A percentile compares a stretch with the other conserved stretches of the same genome.
phyloP scores from a whole-genome alignment of 2,329 filamentous ascomycete species.

The Nigrospora osmanthi region DNA sequence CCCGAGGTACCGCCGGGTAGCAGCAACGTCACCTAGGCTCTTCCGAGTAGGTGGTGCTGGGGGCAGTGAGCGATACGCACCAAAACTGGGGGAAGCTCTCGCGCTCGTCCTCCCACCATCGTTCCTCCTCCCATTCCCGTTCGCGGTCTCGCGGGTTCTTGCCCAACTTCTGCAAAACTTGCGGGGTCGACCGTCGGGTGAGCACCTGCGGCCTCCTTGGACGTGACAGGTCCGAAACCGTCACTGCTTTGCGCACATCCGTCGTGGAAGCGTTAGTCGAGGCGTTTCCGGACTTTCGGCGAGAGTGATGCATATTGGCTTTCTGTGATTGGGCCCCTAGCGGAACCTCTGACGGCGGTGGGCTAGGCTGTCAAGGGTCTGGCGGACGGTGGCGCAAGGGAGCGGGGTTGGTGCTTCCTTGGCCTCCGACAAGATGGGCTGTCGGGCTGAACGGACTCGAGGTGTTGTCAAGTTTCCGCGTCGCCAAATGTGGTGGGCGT shows the following conservation, averaged over 20 bases:
- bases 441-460: neutral
- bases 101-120: constrained; percentile 46
- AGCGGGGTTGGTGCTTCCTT: neutral
- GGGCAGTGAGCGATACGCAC: constrained; percentile 33
- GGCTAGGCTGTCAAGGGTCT: constrained; percentile 2
- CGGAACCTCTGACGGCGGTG: constrained; percentile 7
- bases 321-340: constrained; percentile 12
- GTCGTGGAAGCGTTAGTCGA: constrained; percentile 45
- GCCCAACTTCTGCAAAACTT: constrained; percentile 36
- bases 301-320: constrained; percentile 45
- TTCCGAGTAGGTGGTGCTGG: neutral
- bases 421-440: neutral
- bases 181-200: constrained; percentile 32
- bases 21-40: neutral
- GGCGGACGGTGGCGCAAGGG: neutral
- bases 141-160: constrained; percentile 44
- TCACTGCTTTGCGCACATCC: constrained; percentile 44
- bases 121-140: constrained; percentile 39
- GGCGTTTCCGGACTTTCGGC: constrained; percentile 48
- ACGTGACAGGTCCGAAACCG: constrained; percentile 35
- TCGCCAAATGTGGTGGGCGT: no score
- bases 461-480: neutral
- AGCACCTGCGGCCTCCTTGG: constrained; percentile 38
- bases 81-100: constrained; percentile 60
- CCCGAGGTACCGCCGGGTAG: neutral